Base-by-base conservation (phyloP, 176 grass and related monocot genomes). In the Luzula sylvatica region DNA sequence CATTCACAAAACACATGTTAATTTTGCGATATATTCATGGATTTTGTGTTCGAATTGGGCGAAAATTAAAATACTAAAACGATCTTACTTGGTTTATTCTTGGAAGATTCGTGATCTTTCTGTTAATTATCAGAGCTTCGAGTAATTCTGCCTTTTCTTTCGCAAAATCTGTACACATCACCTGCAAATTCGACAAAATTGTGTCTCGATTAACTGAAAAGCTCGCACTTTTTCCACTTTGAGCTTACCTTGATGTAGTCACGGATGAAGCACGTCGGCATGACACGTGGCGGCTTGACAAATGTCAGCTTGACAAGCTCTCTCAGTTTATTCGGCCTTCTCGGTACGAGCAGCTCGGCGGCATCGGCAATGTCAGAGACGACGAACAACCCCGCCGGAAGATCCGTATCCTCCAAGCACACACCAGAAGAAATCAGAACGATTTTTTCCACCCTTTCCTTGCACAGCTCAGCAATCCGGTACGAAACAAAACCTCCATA, bases 401-500 rank as follows among this genome's bases (percentile, higher is more conserved):
- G 77, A 70, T 98, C 92, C 38, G 68, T 58, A 55, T 90, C 92
- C 85, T 98, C 81, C 11, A 98, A 71, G 67, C 89, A 95, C 29
- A 95, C 83, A 8, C 89, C 90, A 0, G 90, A 61, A 62, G 76
- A 82, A n/a, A 83, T 60, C 52, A 95, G 19, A 11, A 32, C 58
- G 30, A 78, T 64, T 52, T 58, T 45, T 42, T 79, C 57, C 17
- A 95, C 84, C 2, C 70, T 75, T 23, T 81, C 73, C n/a, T 83
- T 76, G 70, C 27, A 82, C 74, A 85, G 56, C 21, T 71, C 80
- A 4, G 80, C 77, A 47, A 95, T 76, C 67, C 49, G 50, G 77
- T 88, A 82, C 0, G 72, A 84, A 3, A 95, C 84, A 38, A 95
- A 95, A 3, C 90, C 90, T 2, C 90, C 90, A 11, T 95, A 95